Base-by-base conservation (phyloP, 2,329 filamentous ascomycete species). In the Fusarium sp. region DNA sequence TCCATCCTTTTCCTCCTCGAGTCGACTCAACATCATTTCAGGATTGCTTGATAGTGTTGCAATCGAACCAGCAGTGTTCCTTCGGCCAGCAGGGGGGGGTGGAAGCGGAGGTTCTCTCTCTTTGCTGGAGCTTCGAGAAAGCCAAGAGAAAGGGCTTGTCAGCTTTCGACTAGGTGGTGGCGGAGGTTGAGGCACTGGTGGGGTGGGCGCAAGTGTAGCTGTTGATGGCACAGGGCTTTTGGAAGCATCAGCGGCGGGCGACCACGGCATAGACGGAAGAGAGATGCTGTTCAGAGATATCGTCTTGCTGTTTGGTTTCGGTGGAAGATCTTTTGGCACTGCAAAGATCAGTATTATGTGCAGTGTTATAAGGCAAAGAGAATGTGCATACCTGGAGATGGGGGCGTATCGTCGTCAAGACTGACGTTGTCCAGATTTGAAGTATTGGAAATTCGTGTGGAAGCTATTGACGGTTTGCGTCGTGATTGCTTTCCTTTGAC, bases 131-230 rank as follows among this genome's bases (percentile, higher is more conserved):
- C 87, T 91, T 73, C 94, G 86, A 37, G 93, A 94, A 42, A 97
- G 87, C 91, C 93, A 95, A 42, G 93, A 90, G 77, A 97, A 97
- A n/a, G 93, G 94, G 74, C 93, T 94, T 14, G 93, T 95, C 61
- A 97, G 88, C 80, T 96, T 97, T 78, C 94, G 87, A 66, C 87
- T 73, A 18, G 84, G 82, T 5, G 85, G 82, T 25, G 78, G 75
- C 27, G 78, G 75, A 55, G 80, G 42, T 82, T 70, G 70, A 29
- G 73, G 74, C 38, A 76, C 76, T 31, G 78, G 78, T n/a, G 79
- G 79, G 46, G 77, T 76, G 59, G 79, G 80, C 49, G 78, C 75
- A 38, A 78, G 75, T 38, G 77, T 73, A 59, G 78, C 74, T 69
- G 79, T 75, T 71, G 76, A 81, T 72, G 76, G 83, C 77, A 72